Percentiles rank a stretch among this genome's conserved stretches.
Conservation (phyloP, 2,329 filamentous ascomycete species). For the Botrytis aclada region DNA sequence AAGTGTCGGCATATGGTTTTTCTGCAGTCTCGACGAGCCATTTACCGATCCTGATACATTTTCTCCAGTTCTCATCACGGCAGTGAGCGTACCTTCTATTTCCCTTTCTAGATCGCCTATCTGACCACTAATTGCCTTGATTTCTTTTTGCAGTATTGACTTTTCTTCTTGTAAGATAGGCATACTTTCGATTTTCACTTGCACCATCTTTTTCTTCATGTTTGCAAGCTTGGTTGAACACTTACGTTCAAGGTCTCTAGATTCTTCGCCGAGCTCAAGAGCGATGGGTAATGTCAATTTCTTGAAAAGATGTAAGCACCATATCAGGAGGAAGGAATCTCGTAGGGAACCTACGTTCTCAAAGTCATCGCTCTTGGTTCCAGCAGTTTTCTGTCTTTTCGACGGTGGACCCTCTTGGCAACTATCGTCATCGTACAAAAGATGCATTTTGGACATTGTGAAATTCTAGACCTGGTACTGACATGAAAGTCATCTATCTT, state of each 20-base stretch:
- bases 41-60: neutral
- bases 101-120: neutral
- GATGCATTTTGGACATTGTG: neutral
- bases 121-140: neutral
- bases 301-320: neutral
- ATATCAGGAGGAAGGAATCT: no score
- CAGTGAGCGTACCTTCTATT: neutral
- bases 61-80: neutral
- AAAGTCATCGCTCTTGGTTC: neutral
- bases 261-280: neutral
- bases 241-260: constrained; percentile 3
- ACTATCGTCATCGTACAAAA: neutral
- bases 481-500: neutral
- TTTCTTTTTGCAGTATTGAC: neutral
- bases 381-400: neutral
- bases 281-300: neutral
- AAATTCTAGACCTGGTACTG: no score
- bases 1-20: neutral
- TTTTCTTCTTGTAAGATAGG: neutral
- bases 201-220: neutral
- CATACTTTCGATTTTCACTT: neutral
- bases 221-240: neutral
- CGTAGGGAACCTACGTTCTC: neutral
- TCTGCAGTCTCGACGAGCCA: neutral
- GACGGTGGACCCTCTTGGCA: neutral